phyloP scores from a whole-genome alignment of 1,284 basidiomycete species.

The Tilletia caries region DNA sequence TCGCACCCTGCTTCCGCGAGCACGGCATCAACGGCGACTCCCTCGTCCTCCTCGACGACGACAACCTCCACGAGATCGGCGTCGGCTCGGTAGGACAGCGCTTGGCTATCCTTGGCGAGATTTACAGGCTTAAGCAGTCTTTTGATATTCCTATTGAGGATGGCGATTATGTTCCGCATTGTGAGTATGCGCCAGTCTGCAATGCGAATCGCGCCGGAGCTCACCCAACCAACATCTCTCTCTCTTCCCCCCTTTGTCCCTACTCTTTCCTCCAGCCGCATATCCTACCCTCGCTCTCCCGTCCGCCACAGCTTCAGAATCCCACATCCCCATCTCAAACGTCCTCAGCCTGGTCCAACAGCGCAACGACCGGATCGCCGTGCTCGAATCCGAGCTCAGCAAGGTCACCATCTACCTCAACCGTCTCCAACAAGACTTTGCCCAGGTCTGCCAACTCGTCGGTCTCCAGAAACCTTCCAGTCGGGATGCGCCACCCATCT shows the following conservation, averaged over 20 bases:
- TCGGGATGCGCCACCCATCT: slow-evolving; percentile 2
- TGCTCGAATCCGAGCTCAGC: slow-evolving; percentile 45
- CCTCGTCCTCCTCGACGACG: slow-evolving; percentile 47
- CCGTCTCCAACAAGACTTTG: slow-evolving; percentile 43
- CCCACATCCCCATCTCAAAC: not conserved
- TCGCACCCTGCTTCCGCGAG: slow-evolving; percentile 22
- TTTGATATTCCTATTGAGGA: slow-evolving; percentile 45
- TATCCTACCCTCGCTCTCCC: not conserved
- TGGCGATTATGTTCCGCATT: slow-evolving; percentile 45
- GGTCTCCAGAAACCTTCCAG: slow-evolving; percentile 24
- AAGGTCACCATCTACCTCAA: slow-evolving; percentile 38
- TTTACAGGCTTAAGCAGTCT: slow-evolving; percentile 44
- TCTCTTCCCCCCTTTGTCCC: not conserved
- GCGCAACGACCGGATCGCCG: slow-evolving; percentile 46
- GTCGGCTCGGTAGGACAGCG: slow-evolving; percentile 47
- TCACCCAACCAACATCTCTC: slow-evolving; percentile 1
- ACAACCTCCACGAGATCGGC: slow-evolving; percentile 47
- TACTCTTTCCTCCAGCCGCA: slow-evolving; percentile 13
- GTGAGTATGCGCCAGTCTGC: slow-evolving; percentile 9
- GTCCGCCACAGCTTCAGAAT: not conserved
- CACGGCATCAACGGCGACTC: slow-evolving; percentile 51
- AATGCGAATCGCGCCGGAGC: too few species aligned
- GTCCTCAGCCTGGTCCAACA: slow-evolving; percentile 17
- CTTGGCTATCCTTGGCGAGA: slow-evolving; percentile 39
- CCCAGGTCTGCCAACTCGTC: slow-evolving; percentile 28